Conservation (phyloP, 192 early-diverging fungal genomes). For the Coemansia sp. region DNA sequence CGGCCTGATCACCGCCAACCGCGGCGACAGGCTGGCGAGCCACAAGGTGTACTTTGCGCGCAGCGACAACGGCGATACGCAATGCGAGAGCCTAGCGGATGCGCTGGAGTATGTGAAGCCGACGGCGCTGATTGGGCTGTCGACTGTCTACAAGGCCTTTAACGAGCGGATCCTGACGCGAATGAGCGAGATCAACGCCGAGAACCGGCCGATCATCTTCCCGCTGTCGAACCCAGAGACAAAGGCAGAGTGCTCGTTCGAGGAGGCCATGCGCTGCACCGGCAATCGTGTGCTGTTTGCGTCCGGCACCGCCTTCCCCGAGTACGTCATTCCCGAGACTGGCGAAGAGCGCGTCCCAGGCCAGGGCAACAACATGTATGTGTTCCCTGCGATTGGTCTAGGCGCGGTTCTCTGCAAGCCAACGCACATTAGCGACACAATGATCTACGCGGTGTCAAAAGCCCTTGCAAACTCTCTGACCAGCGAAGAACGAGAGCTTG, state of each 20-base stretch:
- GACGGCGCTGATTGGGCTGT: constrained; percentile 85
- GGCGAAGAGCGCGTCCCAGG: constrained; percentile 60
- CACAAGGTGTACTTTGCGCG: constrained; percentile 87
- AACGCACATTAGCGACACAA: constrained; percentile 67
- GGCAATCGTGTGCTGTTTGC: constrained; percentile 86
- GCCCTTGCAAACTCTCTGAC: constrained; percentile 75
- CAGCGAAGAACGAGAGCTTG: constrained; percentile 61
- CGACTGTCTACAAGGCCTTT: constrained; percentile 77
- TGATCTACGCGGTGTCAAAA: constrained; percentile 79
- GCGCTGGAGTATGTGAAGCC: constrained; percentile 83
- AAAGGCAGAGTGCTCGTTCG: constrained; percentile 93
- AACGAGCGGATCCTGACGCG: constrained; percentile 63
- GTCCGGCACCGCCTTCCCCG: constrained; percentile 86
- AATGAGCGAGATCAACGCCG: constrained; percentile 69
- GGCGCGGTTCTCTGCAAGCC: constrained; percentile 79
- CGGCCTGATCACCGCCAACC: constrained; percentile 82
- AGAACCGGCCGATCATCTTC: constrained; percentile 77
- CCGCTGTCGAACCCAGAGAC: constrained; percentile 84
- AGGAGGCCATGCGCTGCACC: constrained; percentile 80
- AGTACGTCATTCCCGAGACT: constrained; percentile 61
- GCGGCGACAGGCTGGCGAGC: constrained; percentile 74
- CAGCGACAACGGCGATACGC: constrained; percentile 73
- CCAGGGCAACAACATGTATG: constrained; percentile 95
- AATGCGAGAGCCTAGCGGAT: constrained; percentile 68
- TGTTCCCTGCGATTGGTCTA: constrained; percentile 94